phyloP scores from a whole-genome alignment of 2,329 filamentous ascomycete species.

The Aotearoamyces nothofagi region DNA sequence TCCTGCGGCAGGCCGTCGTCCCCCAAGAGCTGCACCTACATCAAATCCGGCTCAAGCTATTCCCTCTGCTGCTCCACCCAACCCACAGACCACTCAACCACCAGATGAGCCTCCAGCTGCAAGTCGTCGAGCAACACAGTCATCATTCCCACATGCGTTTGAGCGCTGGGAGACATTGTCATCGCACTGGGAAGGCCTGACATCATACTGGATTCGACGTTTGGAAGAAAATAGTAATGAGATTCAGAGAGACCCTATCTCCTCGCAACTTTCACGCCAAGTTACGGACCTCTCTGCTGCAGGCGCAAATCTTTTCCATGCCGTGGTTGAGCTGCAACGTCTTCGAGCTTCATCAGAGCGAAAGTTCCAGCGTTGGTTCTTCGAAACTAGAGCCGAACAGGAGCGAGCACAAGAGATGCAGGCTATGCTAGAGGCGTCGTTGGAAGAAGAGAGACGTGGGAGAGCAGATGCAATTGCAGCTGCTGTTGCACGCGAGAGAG shows the following conservation, averaged over 20 bases:
- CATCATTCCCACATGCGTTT: constrained; percentile 88
- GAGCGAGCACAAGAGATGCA: constrained; percentile 74
- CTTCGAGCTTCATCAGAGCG: constrained; percentile 88
- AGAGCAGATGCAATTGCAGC: constrained; percentile 52
- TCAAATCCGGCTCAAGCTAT: constrained; percentile 12
- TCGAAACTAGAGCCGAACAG: constrained; percentile 78
- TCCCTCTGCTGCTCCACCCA: constrained; percentile 6
- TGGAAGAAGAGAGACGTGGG: constrained; percentile 60
- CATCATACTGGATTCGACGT: constrained; percentile 91
- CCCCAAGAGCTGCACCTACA: constrained; percentile 9
- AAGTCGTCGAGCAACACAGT: constrained; percentile 27
- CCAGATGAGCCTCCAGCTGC: constrained; percentile 9
- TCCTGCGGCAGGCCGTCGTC: constrained; percentile 12
- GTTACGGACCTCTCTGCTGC: constrained; percentile 96
- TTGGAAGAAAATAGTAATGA: constrained; percentile 84
- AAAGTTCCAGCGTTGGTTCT: constrained; percentile 98
- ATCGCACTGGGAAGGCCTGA: constrained; percentile 94
- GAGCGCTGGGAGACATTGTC: constrained; percentile 95
- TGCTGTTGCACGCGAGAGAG: constrained; percentile 50
- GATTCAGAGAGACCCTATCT: constrained; percentile 66
- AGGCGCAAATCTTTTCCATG: constrained; percentile 92
- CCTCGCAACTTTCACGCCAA: constrained; percentile 78
- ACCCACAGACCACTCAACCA: constrained; percentile 1
- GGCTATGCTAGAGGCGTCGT: constrained; percentile 58
- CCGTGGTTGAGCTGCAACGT: constrained; percentile 88